phyloP scores from a whole-genome alignment of 805 yeast species.

The Yamadazyma tumulicola region DNA sequence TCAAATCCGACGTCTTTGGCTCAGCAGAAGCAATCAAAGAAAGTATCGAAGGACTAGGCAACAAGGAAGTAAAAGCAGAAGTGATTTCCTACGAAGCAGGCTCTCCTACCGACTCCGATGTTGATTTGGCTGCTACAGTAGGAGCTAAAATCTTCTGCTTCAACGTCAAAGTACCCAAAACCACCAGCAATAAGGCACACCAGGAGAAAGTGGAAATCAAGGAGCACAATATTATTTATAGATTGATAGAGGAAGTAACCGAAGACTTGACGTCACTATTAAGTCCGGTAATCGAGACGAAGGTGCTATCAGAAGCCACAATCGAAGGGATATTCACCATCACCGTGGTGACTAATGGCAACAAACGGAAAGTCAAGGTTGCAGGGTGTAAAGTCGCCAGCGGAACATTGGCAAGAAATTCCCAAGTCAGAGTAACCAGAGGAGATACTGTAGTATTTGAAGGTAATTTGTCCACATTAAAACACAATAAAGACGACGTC shows the following conservation, averaged over 20 bases:
- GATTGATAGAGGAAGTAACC: conserved; percentile 81
- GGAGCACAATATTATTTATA: conserved; percentile 78
- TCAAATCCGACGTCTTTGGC: conserved; percentile 91
- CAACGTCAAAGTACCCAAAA: conserved; percentile 67
- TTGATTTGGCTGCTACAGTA: conserved; percentile 38
- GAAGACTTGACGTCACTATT: conserved; percentile 55
- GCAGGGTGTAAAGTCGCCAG: conserved; percentile 84
- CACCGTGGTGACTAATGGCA: conserved; percentile 39
- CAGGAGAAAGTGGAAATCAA: conserved; percentile 53
- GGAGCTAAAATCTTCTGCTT: conserved; percentile 75
- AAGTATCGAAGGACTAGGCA: conserved; percentile 78
- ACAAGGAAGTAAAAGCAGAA: conserved; percentile 72
- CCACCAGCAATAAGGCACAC: conserved; percentile 56
- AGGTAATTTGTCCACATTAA: conserved; percentile 70
- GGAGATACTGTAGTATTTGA: conserved; percentile 42
- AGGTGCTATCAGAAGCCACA: conserved; percentile 62
- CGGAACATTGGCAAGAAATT: conserved; percentile 64
- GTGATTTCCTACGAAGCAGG: conserved; percentile 80
- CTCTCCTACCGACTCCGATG: conserved; percentile 49
- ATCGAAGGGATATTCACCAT: conserved; percentile 72
- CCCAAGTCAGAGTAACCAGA: conserved; percentile 56
- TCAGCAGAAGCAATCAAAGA: conserved; percentile 91
- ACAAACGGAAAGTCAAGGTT: conserved; percentile 52
- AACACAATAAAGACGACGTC: conserved; percentile 78
- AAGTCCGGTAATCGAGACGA: conserved; percentile 63